Evolutionary conservation across 1,139 yeast species (phyloP), one percentile per base, ranked within the genome.

Genomic region (Saccharomycopsis hybrid): DNA sequence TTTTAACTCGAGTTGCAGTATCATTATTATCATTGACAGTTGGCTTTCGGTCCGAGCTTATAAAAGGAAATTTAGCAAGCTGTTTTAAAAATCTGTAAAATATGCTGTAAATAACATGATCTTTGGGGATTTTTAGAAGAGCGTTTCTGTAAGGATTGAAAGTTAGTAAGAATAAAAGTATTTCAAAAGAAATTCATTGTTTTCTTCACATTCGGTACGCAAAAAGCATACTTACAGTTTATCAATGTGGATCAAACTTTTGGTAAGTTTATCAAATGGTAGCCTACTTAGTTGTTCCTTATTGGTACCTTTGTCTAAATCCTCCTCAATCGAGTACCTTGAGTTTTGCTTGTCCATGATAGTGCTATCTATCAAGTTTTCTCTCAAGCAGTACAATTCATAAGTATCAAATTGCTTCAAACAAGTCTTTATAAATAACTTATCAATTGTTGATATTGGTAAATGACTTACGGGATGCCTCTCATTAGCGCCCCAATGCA

Each of bases 11-110:
- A n/a, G n/a, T n/a, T n/a, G n/a, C n/a, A 24, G n/a, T 24, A 5
- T 42, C 42, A 9, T 9, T 5, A n/a, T 36, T 36, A 5, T 36
- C n/a, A 9, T 9, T 9, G 5, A 13, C 7, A 8, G 39, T 5
- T 13, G 39, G 39, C n/a, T n/a, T n/a, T n/a, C n/a, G n/a, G n/a
- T n/a, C n/a, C n/a, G n/a, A n/a, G 18, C 18, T 24, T 36, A 36
- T 36, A 8, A 45, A 28, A 29, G 53, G 53, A 24, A 47, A 50
- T 29, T 30, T 31, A 5, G 46, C 33, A 13, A 50, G 27, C 36
- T 28, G 35, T 24, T 47, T 47, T 9, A 50, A 40, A 39, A 50
- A 48, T 29, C 44, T 50, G 47, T 38, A 50, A 28, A 50, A 50
- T 4, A 50, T 43, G 11, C 37, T 43, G 30, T 43, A 50, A 8